Evolutionary conservation across 2,329 filamentous ascomycete species (phyloP), one percentile per base, ranked within the genome.

Genomic region (Elsinoe australis): DNA sequence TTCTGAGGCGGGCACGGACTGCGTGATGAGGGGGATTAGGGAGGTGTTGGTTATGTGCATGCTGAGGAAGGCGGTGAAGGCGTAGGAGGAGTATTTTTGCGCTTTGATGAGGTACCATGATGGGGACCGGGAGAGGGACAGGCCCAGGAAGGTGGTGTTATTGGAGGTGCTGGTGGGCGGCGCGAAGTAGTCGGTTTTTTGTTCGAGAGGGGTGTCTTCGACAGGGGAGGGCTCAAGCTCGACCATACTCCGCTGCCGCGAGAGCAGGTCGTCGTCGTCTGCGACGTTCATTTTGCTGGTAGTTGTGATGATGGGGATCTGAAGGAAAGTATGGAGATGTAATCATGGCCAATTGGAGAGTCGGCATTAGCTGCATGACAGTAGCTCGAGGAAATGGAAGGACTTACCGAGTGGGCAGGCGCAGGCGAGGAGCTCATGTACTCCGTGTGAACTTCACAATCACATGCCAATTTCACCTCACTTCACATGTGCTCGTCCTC

Each of bases 1-100:
- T 62, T 95, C 89, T 52, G 85, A 85, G 46, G 80, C 76, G 6
- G 82, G 70, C 5, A 92, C 78, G 36, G 84, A 87, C 50, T 74
- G 78, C 32, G 85, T 87, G 42, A 82, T 58, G 29, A 92, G 77
- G 0, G 87, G 88, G 54, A 94, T 82, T 34, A 94, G 64, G 5
- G 86, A 86, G 26, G 87, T 90, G 58, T 89, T 94, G 59, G 81
- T 74, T 53, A 92, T 71, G 68, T 94, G 88, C 50, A 92, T 73
- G 22, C 79, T 73, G 26, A 83, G 75, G 69, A 90, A 94, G 55
- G 86, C 69, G 53, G 79, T 79, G 60, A 87, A 89, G 55, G 85
- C 80, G 69, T 95, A 94, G 56, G 85, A 87, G 1, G 87, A 92
- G 72, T 94, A 95, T 64, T 80, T 83, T 65, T 96, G 92, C 28